Percentiles rank a stretch among this genome's conserved stretches.
Evolutionary conservation across 2,329 filamentous ascomycete species (phyloP).

Genomic region (Trichoderma atrobrunneum): DNA sequence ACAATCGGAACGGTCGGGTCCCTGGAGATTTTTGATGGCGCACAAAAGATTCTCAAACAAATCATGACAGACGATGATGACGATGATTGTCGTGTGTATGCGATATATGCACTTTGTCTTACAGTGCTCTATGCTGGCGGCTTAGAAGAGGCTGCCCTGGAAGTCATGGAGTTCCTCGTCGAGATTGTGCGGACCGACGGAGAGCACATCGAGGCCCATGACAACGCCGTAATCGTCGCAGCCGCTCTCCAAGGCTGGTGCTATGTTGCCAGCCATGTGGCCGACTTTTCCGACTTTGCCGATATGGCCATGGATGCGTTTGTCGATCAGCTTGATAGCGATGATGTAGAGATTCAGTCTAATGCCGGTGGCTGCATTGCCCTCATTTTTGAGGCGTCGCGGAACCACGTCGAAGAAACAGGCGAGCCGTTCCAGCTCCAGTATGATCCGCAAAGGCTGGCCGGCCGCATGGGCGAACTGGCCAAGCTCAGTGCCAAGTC

Average conservation of each 20-base stretch:
- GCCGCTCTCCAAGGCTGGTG: slow-evolving; percentile 78
- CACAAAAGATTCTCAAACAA: slow-evolving; percentile 32
- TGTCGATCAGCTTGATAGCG: slow-evolving; percentile 79
- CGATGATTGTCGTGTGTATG: slow-evolving; percentile 61
- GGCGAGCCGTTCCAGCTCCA: slow-evolving; percentile 49
- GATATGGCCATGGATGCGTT: slow-evolving; percentile 75
- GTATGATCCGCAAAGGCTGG: slow-evolving; percentile 49
- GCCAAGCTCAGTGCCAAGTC: slow-evolving; percentile 47
- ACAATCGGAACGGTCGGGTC: slow-evolving; percentile 68
- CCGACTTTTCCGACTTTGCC: slow-evolving; percentile 69
- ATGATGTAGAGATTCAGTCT: slow-evolving; percentile 69
- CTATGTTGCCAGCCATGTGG: slow-evolving; percentile 72
- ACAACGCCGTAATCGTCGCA: slow-evolving; percentile 67
- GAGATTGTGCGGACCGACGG: slow-evolving; percentile 81
- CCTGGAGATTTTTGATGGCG: slow-evolving; percentile 33
- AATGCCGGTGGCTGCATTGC: slow-evolving; percentile 79
- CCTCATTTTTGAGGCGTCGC: slow-evolving; percentile 71
- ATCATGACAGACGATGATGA: slow-evolving; percentile 56
- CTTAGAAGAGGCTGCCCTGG: slow-evolving; percentile 62
- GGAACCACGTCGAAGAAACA: slow-evolving; percentile 47
- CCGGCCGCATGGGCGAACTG: slow-evolving; percentile 47
- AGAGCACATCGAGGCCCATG: slow-evolving; percentile 65
- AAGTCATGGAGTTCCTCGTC: slow-evolving; percentile 71
- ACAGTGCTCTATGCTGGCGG: slow-evolving; percentile 74
- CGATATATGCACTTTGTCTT: slow-evolving; percentile 72